Conservation (phyloP, 768 basidiomycete species). For the Russula vinacea region DNA sequence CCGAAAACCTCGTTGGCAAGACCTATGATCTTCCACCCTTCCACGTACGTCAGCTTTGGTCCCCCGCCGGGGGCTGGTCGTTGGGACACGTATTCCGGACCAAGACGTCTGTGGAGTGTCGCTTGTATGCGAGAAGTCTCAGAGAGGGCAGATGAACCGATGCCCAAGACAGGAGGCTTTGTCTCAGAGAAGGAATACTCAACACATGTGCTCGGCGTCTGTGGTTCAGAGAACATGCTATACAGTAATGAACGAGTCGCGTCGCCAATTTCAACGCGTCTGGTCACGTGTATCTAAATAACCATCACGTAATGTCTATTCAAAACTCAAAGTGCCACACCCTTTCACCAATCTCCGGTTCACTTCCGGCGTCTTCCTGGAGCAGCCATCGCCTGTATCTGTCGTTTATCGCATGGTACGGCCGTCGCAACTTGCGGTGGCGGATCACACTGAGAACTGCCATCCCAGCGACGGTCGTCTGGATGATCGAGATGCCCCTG, state of each 20-base stretch:
- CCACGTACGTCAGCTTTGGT: conserved; percentile 86
- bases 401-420: not conserved
- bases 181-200: conserved; percentile 19
- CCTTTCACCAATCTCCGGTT: not conserved
- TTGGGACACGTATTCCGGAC: conserved; percentile 90
- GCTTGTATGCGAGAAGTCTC: conserved; percentile 73
- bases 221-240: conserved; percentile 26
- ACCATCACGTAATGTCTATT: not conserved
- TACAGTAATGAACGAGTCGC: not conserved
- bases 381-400: not conserved
- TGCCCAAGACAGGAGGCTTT: conserved; percentile 6
- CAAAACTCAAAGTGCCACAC: not conserved
- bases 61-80: conserved; percentile 86
- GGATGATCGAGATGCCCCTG: not conserved
- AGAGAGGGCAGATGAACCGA: conserved; percentile 34
- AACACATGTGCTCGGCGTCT: conserved; percentile 14
- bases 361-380: not conserved
- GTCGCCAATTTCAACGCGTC: not conserved
- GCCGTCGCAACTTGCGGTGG: not conserved
- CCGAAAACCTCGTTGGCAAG: conserved; percentile 98
- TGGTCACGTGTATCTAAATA: not conserved
- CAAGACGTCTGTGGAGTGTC: conserved; percentile 82
- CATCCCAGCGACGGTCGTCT: not conserved
- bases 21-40: conserved; percentile 98
- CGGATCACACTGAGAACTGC: not conserved